These are phyloP conservation scores for Babesia gibsoni DNA, from an alignment of 169 alveolate species.

Conservation along the genomic window DNA sequence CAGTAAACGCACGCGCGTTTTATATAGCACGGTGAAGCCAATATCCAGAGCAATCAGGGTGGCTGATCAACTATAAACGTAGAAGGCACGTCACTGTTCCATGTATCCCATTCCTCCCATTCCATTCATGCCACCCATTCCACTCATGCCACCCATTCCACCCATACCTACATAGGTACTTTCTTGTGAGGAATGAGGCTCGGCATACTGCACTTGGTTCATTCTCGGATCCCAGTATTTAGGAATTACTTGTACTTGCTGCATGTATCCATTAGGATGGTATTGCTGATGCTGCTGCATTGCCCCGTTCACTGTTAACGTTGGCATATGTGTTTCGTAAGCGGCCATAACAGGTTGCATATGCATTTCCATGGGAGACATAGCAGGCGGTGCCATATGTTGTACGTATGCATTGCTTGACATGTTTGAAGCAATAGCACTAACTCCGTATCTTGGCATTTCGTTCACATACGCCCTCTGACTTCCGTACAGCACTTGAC, in stretches of 20 bases:
- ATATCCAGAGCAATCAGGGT: too few species aligned
- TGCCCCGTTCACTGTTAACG: conserved; percentile 1
- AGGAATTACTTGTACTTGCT: conserved; percentile 20
- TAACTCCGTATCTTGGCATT: conserved; percentile 42
- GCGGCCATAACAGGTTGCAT: conserved; percentile 3
- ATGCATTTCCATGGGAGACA: not conserved
- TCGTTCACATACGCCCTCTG: conserved; percentile 22
- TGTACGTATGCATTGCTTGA: conserved; percentile 5
- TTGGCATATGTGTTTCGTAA: not conserved
- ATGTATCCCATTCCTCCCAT: too few species aligned
- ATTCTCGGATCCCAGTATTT: conserved; percentile 13
- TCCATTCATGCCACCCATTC: too few species aligned
- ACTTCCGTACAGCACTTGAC: conserved; percentile 37
- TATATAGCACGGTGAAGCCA: too few species aligned
- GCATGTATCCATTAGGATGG: not conserved
- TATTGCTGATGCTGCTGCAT: conserved; percentile 15
- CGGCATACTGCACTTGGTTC: conserved; percentile 26
- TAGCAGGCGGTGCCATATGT: not conserved
- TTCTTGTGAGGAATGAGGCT: not conserved
- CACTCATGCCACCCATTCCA: not conserved
- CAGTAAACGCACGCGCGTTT: too few species aligned
- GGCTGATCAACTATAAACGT: too few species aligned
- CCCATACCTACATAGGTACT: conserved; percentile 9
- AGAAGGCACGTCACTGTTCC: too few species aligned
- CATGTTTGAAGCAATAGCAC: conserved; percentile 25